These are phyloP conservation scores for Lentinula sp. DNA, from an alignment of 768 basidiomycete genomes.

Conservation along the genomic window DNA sequence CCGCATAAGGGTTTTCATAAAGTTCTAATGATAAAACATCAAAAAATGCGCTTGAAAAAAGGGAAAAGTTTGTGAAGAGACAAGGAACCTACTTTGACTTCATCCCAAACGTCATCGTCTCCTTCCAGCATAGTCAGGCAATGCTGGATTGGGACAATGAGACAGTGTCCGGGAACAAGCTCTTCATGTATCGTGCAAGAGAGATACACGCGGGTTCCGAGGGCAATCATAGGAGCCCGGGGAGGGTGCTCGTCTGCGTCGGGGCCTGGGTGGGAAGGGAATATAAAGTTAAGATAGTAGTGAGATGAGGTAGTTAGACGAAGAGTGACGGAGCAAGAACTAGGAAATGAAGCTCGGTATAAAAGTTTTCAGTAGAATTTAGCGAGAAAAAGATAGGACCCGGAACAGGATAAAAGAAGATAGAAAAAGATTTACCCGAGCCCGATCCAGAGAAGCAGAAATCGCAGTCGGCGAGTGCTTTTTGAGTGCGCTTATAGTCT, in stretches of 20 bases:
- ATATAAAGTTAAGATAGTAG: neutral
- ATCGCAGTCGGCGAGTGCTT: constrained; percentile 76
- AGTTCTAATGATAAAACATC: constrained; percentile 37
- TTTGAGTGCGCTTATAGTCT: constrained; percentile 96
- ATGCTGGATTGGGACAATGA: constrained; percentile 96
- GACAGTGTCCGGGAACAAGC: constrained; percentile 85
- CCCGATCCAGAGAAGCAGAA: constrained; percentile 55
- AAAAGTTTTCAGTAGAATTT: neutral
- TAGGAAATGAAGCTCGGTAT: neutral
- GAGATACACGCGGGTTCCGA: constrained; percentile 89
- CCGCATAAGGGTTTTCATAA: constrained; percentile 90
- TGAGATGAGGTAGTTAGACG: neutral
- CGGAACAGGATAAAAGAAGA: neutral
- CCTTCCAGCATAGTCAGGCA: constrained; percentile 72
- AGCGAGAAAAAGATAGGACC: too few species aligned
- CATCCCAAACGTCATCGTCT: constrained; percentile 9
- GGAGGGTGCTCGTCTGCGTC: constrained; percentile 90
- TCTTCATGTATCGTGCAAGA: constrained; percentile 85
- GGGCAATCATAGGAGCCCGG: constrained; percentile 81
- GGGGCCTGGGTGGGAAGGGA: neutral
- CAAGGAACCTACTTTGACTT: constrained; percentile 20
- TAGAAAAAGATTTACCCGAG: neutral
- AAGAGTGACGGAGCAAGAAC: neutral
- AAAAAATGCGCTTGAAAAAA: too few species aligned
- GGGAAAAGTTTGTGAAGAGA: neutral